phyloP scores from a whole-genome alignment of 371 early-diverging fungal species.

The Actinomortierella ambigua region DNA sequence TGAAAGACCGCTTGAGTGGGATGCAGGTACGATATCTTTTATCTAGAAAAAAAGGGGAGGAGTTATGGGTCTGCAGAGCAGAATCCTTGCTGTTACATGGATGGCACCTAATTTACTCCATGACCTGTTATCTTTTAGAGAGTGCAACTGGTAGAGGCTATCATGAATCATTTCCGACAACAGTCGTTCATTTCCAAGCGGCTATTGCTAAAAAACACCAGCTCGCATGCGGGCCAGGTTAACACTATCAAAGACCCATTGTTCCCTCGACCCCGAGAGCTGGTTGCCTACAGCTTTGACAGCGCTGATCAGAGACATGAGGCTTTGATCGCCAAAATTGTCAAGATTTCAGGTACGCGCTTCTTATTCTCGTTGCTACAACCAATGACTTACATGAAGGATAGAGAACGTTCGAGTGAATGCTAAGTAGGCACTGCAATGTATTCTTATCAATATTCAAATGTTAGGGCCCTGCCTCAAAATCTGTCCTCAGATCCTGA shows the following conservation, averaged over 20 bases:
- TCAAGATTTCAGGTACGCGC: slow-evolving; percentile 51
- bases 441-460: background rate
- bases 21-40: slow-evolving; percentile 36
- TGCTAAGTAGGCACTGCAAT: no score
- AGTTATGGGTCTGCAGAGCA: no score
- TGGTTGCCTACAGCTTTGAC: slow-evolving; percentile 1
- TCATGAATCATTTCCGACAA: slow-evolving; percentile 40
- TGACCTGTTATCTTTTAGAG: slow-evolving; percentile 15
- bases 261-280: no score
- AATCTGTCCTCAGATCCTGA: slow-evolving; percentile 31
- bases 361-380: no score
- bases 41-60: no score
- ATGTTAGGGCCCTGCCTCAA: slow-evolving; percentile 50
- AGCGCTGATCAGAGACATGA: slow-evolving; percentile 19
- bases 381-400: no score
- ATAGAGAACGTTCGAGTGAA: slow-evolving; percentile 23
- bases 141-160: slow-evolving; percentile 9
- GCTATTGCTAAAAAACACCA: slow-evolving; percentile 8
- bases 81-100: no score
- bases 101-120: no score
- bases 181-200: slow-evolving; percentile 36
- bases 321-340: slow-evolving; percentile 39
- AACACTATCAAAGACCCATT: no score
- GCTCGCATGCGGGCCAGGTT: no score
- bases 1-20: slow-evolving; percentile 30